Percentiles rank a stretch among this genome's conserved stretches.
These are phyloP conservation scores for Craspedostauros australis DNA, from an alignment of 108 stramenopile species.

Conservation along the genomic window DNA sequence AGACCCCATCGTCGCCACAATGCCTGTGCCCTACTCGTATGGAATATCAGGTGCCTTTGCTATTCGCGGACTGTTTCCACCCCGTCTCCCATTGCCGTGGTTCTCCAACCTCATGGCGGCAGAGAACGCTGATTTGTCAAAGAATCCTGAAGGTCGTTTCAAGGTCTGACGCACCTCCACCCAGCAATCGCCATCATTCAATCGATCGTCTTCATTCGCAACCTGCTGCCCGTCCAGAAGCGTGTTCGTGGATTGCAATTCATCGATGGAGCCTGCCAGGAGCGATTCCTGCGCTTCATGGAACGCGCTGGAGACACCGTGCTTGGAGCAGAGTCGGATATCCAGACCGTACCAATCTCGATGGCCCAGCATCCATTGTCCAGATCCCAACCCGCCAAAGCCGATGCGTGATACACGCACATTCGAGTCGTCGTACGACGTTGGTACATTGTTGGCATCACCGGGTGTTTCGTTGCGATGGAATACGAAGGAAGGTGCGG, in stretches of 20 bases:
- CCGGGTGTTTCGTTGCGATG: constrained; percentile 24
- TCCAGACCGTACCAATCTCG: constrained; percentile 55
- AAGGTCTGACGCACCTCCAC: constrained; percentile 76
- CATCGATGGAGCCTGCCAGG: constrained; percentile 62
- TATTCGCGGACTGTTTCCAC: constrained; percentile 8
- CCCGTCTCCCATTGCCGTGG: constrained; percentile 1
- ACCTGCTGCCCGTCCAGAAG: constrained; percentile 19
- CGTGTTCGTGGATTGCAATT: constrained; percentile 65
- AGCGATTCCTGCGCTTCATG: constrained; percentile 76
- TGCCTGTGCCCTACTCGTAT: constrained; percentile 38
- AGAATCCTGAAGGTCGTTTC: constrained; percentile 54
- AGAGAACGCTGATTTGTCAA: no score
- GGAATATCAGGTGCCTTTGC: constrained; percentile 68
- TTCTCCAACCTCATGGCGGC: no score
- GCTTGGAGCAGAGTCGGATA: constrained; percentile 45
- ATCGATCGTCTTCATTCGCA: constrained; percentile 10
- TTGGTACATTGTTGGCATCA: constrained; percentile 2
- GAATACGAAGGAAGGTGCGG: constrained; percentile 68
- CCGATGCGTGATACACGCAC: constrained; percentile 48
- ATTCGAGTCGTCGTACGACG: constrained; percentile 12
- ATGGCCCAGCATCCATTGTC: constrained; percentile 63
- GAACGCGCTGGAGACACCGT: constrained; percentile 47
- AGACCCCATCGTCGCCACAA: no score
- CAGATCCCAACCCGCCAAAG: constrained; percentile 39
- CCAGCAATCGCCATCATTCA: constrained; percentile 67